phyloP scores from a whole-genome alignment of 352 stramenopile genomes.

The Pythium myriotylum region DNA sequence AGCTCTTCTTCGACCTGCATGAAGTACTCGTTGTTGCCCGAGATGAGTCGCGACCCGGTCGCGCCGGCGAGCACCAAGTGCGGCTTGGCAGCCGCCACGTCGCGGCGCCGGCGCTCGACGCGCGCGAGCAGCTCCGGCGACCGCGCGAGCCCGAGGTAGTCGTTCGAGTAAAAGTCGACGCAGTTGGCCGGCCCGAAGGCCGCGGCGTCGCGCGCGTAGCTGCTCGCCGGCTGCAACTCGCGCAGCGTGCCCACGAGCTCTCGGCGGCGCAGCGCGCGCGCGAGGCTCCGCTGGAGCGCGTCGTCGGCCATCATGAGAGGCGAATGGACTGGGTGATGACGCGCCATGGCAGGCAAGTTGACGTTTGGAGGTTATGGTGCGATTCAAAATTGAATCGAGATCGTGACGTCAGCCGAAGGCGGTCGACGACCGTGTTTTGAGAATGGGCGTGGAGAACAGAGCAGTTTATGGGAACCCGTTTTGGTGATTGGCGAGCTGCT shows the following conservation, averaged over 20 bases:
- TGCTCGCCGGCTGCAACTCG: slow-evolving; percentile 32
- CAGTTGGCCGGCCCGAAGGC: slow-evolving; percentile 23
- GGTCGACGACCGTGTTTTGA: not conserved
- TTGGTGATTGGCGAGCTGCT: not conserved
- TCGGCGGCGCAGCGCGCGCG: slow-evolving; percentile 31
- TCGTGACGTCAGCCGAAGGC: not conserved
- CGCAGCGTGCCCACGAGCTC: slow-evolving; percentile 59
- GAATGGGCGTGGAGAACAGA: not conserved
- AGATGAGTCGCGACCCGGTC: slow-evolving; percentile 95
- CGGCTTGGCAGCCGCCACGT: slow-evolving; percentile 29
- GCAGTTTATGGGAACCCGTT: too few species aligned
- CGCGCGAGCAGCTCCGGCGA: slow-evolving; percentile 53
- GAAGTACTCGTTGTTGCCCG: slow-evolving; percentile 90
- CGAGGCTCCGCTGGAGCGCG: slow-evolving; percentile 15
- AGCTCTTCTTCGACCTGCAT: slow-evolving; percentile 88
- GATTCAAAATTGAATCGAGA: slow-evolving; percentile 15
- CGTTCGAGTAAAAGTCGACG: slow-evolving; percentile 97
- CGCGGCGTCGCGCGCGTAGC: slow-evolving; percentile 1
- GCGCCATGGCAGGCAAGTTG: not conserved
- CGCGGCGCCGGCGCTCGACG: slow-evolving; percentile 48
- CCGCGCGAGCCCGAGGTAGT: slow-evolving; percentile 95
- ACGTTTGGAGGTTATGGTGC: not conserved
- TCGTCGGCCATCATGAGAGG: not conserved
- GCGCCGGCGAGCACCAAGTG: slow-evolving; percentile 29
- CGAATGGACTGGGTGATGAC: not conserved